Evolutionary conservation across 495 filamentous ascomycete species (phyloP).

Genomic region (Parathielavia hyrcaniae): DNA sequence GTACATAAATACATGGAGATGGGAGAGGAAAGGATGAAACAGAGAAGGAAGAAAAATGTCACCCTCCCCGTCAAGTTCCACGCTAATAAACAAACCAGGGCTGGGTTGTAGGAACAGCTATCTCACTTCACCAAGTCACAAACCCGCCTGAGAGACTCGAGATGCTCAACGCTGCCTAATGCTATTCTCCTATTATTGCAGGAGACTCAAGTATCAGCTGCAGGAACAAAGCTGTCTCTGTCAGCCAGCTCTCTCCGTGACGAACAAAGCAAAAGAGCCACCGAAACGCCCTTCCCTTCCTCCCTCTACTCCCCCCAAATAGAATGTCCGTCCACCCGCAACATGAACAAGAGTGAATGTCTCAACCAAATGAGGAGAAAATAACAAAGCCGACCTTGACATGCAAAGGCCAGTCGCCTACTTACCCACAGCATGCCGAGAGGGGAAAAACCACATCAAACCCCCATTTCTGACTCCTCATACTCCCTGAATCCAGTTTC

Average conservation of each 20-base stretch:
- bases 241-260: not conserved
- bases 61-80: too few species aligned
- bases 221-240: not conserved
- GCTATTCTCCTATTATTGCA: not conserved
- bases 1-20: too few species aligned
- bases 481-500: not conserved
- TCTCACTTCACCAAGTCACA: not conserved
- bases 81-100: too few species aligned
- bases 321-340: not conserved
- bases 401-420: not conserved
- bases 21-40: too few species aligned
- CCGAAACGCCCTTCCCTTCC: slow-evolving; percentile 3
- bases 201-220: not conserved
- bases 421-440: not conserved
- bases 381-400: not conserved
- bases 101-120: not conserved
- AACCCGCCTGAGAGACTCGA: not conserved
- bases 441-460: not conserved
- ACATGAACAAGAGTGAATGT: not conserved
- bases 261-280: not conserved
- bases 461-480: not conserved
- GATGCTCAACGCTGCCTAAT: not conserved
- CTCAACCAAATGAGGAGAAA: not conserved
- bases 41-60: too few species aligned
- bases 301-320: not conserved